Percentiles rank a stretch among this genome's conserved stretches.
Conservation (phyloP, 2,329 filamentous ascomycete genomes). For the Diaporthe ilicicola region DNA sequence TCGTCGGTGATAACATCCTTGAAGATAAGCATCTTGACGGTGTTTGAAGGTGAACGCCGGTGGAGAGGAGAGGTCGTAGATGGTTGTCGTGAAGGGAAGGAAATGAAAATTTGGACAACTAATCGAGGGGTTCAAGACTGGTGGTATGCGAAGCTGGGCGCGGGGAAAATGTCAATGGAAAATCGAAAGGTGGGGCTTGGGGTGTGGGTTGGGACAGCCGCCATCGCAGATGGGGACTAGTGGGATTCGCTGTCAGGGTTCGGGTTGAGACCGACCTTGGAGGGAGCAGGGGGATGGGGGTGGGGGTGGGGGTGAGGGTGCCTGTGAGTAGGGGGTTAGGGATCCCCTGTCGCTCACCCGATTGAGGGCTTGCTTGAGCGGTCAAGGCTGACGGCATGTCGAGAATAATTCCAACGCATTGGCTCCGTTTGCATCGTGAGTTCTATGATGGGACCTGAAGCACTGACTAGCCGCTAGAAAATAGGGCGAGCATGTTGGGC, state of each 20-base stretch:
- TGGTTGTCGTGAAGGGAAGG: conserved; percentile 22
- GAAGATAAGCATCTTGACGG: conserved; percentile 77
- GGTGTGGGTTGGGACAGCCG: conserved; percentile 7
- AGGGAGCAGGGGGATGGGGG: neutral
- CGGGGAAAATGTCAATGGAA: conserved; percentile 33
- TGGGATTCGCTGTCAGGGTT: neutral
- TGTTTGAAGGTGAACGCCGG: conserved; percentile 34
- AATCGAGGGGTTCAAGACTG: conserved; percentile 21
- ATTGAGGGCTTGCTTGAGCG: neutral
- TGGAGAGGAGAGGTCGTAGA: conserved; percentile 28
- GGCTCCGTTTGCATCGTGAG: neutral
- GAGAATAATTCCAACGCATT: neutral
- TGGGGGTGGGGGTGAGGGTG: neutral
- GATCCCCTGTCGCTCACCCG: neutral
- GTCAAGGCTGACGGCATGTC: neutral
- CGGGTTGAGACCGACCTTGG: neutral
- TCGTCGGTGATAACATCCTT: conserved; percentile 86
- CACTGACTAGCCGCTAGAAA: conserved; percentile 9
- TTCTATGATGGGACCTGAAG: neutral
- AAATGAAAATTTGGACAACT: conserved; percentile 27
- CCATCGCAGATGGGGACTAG: conserved; percentile 26
- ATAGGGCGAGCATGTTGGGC: neutral
- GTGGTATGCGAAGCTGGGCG: conserved; percentile 27
- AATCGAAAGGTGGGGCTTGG: conserved; percentile 26
- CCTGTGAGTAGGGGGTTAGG: no score